Evolutionary conservation across 148 eudicot species (phyloP).

Genomic region (Camellia lanceoleosa): DNA sequence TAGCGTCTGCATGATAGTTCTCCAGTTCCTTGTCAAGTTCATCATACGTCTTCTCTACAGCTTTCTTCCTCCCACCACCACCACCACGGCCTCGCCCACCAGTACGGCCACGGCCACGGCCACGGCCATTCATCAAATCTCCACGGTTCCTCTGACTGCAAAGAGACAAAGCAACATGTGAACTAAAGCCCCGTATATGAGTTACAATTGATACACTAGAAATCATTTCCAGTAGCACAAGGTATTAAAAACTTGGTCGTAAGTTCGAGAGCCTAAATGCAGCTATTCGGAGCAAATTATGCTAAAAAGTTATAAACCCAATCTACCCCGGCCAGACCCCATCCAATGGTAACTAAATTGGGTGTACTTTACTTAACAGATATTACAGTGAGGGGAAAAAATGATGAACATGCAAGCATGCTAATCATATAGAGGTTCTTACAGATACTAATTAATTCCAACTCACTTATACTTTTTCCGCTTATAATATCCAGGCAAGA

Average conservation of each 20-base stretch:
- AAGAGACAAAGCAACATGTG: background rate
- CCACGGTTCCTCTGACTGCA: constrained; percentile 55
- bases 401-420: background rate
- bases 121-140: constrained; percentile 40
- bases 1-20: constrained; percentile 73
- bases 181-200: background rate
- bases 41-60: constrained; percentile 61
- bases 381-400: no score
- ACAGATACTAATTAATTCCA: no score
- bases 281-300: no score
- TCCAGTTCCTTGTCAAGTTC: constrained; percentile 91
- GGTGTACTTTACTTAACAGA: no score
- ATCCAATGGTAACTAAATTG: no score
- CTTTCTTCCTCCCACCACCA: constrained; percentile 43
- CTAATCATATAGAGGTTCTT: no score
- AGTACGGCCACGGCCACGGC: constrained; percentile 23
- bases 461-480: no score
- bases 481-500: no score
- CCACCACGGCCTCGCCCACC: constrained; percentile 52
- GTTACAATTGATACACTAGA: background rate
- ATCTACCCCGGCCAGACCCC: no score
- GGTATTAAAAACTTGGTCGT: no score
- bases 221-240: background rate
- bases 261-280: no score
- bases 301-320: no score